Evolutionary conservation across 2,329 filamentous ascomycete species (phyloP), one percentile per base, ranked within the genome.

Genomic region (Botrytis paeoniae): DNA sequence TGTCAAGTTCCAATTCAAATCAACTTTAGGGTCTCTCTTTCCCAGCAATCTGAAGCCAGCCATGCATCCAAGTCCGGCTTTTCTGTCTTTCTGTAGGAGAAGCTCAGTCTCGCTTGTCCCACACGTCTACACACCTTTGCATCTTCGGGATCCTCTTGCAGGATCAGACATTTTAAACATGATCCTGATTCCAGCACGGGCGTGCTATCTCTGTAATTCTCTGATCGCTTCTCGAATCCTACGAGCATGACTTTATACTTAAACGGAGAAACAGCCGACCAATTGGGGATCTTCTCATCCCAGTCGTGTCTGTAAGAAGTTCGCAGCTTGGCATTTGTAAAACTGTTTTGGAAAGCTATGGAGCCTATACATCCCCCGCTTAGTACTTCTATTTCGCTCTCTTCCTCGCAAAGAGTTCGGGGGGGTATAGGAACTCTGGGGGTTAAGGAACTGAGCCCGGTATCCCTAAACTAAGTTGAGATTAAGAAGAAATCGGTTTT

Each of bases 281-380:
- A 60, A 25, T 60, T 0, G 0, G 22, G 25, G 4, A 0, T 1
- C 0, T 7, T 5, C 14, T 14, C 4, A 25, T 37, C 57, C 32
- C 57, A 37, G 9, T 1, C 0, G 12, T 6, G 2, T 10, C 2
- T 1, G 32, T 5, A 0, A 12, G 4, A 1, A 22, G 20, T 7
- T 60, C 7, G 18, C 9, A 59, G 54, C 54, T n/a, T 51, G 7
- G 8, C 7, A 35, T 22, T 1, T 18, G 0, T 4, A 59, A 4
- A 20, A 2, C 32, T 4, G 3, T 1, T 20, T 9, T 35, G 3
- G 10, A 14, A 2, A 25, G 4, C 4, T 22, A 6, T 32, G 22
- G 18, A 12, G 29, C 8, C 18, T 32, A 22, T 18, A 59, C 7
- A 35, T 32, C 16, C 7, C 29, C 1, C n/a, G 54, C 32, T 35